These are phyloP conservation scores for Penicillium crustosum DNA, from an alignment of 2,329 filamentous ascomycete genomes.

Conservation along the genomic window DNA sequence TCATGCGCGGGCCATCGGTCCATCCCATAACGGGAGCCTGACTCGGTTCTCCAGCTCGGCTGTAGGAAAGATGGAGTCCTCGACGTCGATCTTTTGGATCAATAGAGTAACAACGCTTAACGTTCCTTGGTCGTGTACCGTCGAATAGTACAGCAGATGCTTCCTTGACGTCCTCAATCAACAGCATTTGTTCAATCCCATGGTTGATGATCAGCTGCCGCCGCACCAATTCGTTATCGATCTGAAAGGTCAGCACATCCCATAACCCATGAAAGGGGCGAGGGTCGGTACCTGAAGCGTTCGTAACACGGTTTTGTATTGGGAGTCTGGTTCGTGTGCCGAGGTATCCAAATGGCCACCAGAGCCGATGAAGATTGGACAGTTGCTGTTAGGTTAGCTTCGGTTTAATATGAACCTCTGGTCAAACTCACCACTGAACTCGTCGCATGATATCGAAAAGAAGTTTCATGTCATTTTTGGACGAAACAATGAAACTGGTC, in stretches of 20 bases:
- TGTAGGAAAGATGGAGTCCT: constrained; percentile 60
- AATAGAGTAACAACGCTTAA: constrained; percentile 64
- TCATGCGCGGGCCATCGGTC: constrained; percentile 67
- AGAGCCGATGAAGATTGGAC: constrained; percentile 65
- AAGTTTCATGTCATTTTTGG: constrained; percentile 69
- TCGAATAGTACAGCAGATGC: constrained; percentile 70
- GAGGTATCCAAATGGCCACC: constrained; percentile 56
- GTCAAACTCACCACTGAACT: constrained; percentile 49
- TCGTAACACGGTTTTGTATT: constrained; percentile 75
- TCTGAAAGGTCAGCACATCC: constrained; percentile 46
- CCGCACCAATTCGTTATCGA: constrained; percentile 75
- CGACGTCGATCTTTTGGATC: constrained; percentile 63
- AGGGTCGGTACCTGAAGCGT: constrained; percentile 59
- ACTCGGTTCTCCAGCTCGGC: constrained; percentile 49
- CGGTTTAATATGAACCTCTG: no score
- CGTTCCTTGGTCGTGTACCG: constrained; percentile 63
- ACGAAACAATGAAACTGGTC: constrained; percentile 78
- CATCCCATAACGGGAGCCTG: constrained; percentile 56
- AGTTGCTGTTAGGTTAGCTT: constrained; percentile 40
- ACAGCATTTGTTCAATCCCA: constrained; percentile 77
- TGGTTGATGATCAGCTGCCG: constrained; percentile 82
- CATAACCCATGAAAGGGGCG: background rate
- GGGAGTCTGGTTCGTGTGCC: constrained; percentile 69
- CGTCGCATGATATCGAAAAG: constrained; percentile 66
- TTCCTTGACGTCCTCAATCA: constrained; percentile 67